phyloP scores from a whole-genome alignment of 345 rosid genomes.

The Mangifera indica region DNA sequence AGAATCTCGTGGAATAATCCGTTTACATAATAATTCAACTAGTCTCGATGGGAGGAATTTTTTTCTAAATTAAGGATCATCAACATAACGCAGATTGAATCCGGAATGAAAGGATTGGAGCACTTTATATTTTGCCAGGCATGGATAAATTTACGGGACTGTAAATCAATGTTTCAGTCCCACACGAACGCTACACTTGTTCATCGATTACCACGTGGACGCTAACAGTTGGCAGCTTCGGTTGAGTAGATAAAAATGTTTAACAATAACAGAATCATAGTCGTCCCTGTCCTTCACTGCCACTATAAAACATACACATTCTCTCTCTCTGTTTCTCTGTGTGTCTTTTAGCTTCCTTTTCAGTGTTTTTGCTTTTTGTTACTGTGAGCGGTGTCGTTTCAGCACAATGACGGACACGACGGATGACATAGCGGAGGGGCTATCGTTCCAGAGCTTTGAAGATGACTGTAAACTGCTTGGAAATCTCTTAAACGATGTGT shows the following conservation, averaged over 20 bases:
- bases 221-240: neutral
- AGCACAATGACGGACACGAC: constrained; percentile 84
- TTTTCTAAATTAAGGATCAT: too few relatives aligned
- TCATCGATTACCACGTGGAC: neutral
- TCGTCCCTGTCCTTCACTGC: constrained; percentile 13
- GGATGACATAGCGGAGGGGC: constrained; percentile 91
- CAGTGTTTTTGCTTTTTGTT: neutral
- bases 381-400: neutral
- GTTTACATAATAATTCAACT: too few relatives aligned
- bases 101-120: too few relatives aligned
- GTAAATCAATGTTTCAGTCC: neutral
- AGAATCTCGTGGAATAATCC: too few relatives aligned
- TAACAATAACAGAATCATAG: neutral
- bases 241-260: neutral
- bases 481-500: constrained; percentile 76
- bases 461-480: constrained; percentile 92
- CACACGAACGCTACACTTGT: neutral
- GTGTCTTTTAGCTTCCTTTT: neutral
- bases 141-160: neutral
- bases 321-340: neutral
- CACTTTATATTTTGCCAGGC: neutral
- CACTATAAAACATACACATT: neutral
- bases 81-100: too few relatives aligned
- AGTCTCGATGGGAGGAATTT: too few relatives aligned
- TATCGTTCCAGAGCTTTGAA: constrained; percentile 89